A percentile compares a stretch with the other conserved stretches of the same genome.
Conservation (phyloP, 768 basidiomycete genomes). For the Mycena crocata region DNA sequence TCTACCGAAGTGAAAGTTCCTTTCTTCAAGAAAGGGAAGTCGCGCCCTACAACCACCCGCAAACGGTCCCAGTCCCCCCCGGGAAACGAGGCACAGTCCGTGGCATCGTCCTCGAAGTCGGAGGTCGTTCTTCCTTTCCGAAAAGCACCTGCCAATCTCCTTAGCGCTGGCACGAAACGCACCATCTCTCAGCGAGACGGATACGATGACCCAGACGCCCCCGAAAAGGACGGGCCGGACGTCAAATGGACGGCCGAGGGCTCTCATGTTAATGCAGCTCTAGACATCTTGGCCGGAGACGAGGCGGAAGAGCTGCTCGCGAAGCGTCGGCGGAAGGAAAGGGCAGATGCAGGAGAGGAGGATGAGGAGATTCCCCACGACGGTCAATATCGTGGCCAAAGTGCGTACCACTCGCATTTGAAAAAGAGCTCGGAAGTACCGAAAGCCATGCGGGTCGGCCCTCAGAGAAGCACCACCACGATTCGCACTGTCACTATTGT, state of each 20-base stretch:
- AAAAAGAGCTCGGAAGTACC: constrained; percentile 87
- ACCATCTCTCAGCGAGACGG: constrained; percentile 58
- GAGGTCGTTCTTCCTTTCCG: constrained; percentile 83
- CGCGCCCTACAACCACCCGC: constrained; percentile 79
- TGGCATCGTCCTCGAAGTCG: constrained; percentile 63
- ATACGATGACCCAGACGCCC: constrained; percentile 57
- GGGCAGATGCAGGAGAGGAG: constrained; percentile 60
- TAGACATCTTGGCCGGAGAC: constrained; percentile 86
- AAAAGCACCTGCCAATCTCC: constrained; percentile 73
- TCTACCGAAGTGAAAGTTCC: constrained; percentile 68
- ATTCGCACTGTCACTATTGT: constrained; percentile 95
- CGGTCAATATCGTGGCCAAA: constrained; percentile 88
- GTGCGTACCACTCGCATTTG: constrained; percentile 82
- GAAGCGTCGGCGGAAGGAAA: constrained; percentile 72
- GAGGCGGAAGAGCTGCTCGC: constrained; percentile 82
- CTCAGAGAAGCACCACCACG: constrained; percentile 80
- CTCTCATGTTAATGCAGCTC: constrained; percentile 77
- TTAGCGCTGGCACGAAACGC: constrained; percentile 82
- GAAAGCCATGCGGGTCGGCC: constrained; percentile 89
- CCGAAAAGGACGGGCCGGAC: constrained; percentile 72
- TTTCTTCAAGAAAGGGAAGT: constrained; percentile 90
- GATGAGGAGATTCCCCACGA: constrained; percentile 79
- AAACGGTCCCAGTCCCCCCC: constrained; percentile 81
- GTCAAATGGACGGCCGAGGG: constrained; percentile 83
- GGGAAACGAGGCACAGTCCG: constrained; percentile 38